Conservation (phyloP, 1,284 basidiomycete genomes). For the Ganoderma lingzhi region DNA sequence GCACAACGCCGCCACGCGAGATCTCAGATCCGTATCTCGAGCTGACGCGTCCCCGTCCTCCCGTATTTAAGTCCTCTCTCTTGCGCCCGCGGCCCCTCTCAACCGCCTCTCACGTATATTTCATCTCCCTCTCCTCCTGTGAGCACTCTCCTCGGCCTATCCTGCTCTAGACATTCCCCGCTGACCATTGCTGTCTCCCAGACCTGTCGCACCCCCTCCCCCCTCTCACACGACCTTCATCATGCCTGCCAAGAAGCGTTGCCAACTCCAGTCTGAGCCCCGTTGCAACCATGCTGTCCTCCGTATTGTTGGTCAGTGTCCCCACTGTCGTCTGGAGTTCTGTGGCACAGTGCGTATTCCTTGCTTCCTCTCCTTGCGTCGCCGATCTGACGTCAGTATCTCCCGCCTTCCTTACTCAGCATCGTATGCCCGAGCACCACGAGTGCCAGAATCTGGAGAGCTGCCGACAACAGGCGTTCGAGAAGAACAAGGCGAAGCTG, state of each 20-base stretch:
- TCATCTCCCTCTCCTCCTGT: slow-evolving; percentile 24
- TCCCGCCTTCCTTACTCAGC: slow-evolving; percentile 50
- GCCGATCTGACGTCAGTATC: not conserved
- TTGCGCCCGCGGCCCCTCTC: slow-evolving; percentile 28
- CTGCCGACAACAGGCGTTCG: slow-evolving; percentile 85
- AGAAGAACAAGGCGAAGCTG: slow-evolving; percentile 85
- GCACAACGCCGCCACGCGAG: slow-evolving; percentile 40
- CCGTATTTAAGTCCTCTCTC: slow-evolving; percentile 40
- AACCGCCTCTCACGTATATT: slow-evolving; percentile 29
- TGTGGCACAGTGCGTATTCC: slow-evolving; percentile 72
- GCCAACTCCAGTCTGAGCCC: slow-evolving; percentile 73
- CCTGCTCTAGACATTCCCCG: not conserved
- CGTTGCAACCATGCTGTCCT: slow-evolving; percentile 81
- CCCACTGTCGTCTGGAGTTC: slow-evolving; percentile 79
- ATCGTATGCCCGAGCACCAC: slow-evolving; percentile 86
- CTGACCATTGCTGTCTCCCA: slow-evolving; percentile 21
- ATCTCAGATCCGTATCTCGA: slow-evolving; percentile 44
- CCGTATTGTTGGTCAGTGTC: slow-evolving; percentile 84
- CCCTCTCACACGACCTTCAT: slow-evolving; percentile 39
- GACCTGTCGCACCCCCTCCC: slow-evolving; percentile 25
- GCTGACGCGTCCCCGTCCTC: slow-evolving; percentile 49
- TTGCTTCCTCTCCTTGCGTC: slow-evolving; percentile 3
- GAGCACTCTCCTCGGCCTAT: slow-evolving; percentile 7
- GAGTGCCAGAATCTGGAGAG: slow-evolving; percentile 80
- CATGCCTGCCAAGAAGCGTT: slow-evolving; percentile 87